phyloP scores from a whole-genome alignment of 345 rosid species.

The Eucalyptus decipiens region DNA sequence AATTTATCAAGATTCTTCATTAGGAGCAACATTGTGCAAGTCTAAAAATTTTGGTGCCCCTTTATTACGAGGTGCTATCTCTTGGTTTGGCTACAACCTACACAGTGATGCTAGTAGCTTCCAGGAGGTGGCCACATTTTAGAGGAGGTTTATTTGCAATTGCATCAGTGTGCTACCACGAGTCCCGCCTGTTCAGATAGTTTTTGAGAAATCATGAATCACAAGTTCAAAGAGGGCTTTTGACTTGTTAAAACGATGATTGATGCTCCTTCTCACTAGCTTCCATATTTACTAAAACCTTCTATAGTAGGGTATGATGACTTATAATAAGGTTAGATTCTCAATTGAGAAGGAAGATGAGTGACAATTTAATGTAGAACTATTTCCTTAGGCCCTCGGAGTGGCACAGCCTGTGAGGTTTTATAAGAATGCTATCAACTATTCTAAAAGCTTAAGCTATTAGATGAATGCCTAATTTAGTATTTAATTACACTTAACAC shows the following conservation, averaged over 20 bases:
- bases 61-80: accelerated
- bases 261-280: not conserved
- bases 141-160: not conserved
- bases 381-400: not conserved
- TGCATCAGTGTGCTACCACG: not conserved
- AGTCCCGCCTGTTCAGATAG: accelerated
- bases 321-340: accelerated
- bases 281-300: not conserved
- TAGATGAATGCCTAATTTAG: no score
- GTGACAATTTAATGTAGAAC: not conserved
- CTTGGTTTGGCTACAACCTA: not conserved
- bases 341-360: not conserved
- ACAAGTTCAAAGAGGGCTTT: accelerated
- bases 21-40: not conserved
- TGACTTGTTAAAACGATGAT: not conserved
- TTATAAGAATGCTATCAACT: no score
- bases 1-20: not conserved
- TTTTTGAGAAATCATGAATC: not conserved
- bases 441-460: no score
- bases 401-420: not conserved
- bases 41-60: not conserved
- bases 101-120: not conserved
- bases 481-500: no score
- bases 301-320: not conserved
- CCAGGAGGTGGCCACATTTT: not conserved